Evolutionary conservation across 2,329 filamentous ascomycete genomes (phyloP), one percentile per base, ranked within the genome.

Genomic region (Botryosphaeria dothidea): DNA sequence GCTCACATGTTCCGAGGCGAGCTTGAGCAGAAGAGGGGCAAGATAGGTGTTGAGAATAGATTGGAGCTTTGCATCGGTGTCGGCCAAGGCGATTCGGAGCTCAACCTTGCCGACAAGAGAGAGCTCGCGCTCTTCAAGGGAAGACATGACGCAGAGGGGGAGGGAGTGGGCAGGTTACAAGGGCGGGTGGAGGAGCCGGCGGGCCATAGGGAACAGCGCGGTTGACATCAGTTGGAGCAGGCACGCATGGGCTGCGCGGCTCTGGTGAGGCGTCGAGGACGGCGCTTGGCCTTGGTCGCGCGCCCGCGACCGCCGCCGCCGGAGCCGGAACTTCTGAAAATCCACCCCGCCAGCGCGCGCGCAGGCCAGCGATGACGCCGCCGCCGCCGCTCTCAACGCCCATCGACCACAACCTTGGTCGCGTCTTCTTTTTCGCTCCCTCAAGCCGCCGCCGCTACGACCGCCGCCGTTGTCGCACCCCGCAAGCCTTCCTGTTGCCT

Each of bases 31-130:
- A 11, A 98, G 80, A 0, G 94, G 90, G 3, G 91, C 82, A 27
- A 99, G 83, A 73, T 94, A 97, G 46, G 86, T 88, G 72, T 90
- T 88, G 19, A 99, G 83, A 17, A 95, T 82, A 25, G 88, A 81
- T 75, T 94, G 88, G 1, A 99, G 86, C 79, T 94, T 96, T 68
- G 87, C 84, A 75, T 97, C 94, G 60, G 92, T 89, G 70, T 92
- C 91, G 29, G 93, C 90, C 61, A 94, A 86, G 29, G 87, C 90
- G 72, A 97, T 95, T 68, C 89, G 87, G 73, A 95, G 87, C 77
- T 96, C 93, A 51, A 96, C 90, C 74, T 92, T 94, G 72, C 91
- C 91, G 61, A 97, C 86, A 67, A 97, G 86, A 69, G 88, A 86
- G 69, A 96, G 84, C 84, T 97, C 93, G 67, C 89, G 87, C 77